phyloP scores from a whole-genome alignment of 495 filamentous ascomycete species.

The Chaetomidium leptoderma region DNA sequence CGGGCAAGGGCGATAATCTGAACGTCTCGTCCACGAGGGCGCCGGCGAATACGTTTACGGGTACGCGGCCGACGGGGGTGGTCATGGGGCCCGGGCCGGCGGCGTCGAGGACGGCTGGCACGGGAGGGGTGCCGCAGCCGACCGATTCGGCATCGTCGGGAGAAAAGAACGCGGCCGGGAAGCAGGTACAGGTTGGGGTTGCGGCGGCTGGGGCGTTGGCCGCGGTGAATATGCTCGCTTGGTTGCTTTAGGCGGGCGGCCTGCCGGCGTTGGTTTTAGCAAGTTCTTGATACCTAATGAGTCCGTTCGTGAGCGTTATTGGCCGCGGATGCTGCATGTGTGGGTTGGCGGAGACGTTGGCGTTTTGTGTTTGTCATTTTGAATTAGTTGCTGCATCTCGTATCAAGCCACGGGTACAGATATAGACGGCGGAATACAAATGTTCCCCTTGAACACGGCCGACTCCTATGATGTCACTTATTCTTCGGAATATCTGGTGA shows the following conservation, averaged over 20 bases:
- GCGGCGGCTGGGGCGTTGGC: background rate
- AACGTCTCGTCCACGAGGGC: slow-evolving; percentile 15
- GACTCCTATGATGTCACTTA: background rate
- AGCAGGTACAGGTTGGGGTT: background rate
- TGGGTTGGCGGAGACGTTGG: no score
- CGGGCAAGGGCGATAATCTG: background rate
- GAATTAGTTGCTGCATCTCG: background rate
- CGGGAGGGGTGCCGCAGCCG: background rate
- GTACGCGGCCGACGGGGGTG: slow-evolving; percentile 8
- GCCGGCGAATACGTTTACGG: slow-evolving; percentile 14
- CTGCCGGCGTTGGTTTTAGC: background rate
- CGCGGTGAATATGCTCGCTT: background rate
- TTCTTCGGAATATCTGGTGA: no score
- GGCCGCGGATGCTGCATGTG: background rate
- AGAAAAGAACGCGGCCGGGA: background rate
- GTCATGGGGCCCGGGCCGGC: slow-evolving; percentile 21
- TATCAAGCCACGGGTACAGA: no score
- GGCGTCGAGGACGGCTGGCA: background rate
- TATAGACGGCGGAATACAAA: background rate
- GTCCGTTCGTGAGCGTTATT: background rate
- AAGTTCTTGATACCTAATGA: background rate
- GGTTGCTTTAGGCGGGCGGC: background rate
- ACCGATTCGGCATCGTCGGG: background rate
- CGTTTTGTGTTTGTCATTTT: background rate
- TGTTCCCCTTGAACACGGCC: background rate